These are phyloP conservation scores for Tolypocladium ovalisporum DNA, from an alignment of 2,329 filamentous ascomycete species.

Conservation along the genomic window DNA sequence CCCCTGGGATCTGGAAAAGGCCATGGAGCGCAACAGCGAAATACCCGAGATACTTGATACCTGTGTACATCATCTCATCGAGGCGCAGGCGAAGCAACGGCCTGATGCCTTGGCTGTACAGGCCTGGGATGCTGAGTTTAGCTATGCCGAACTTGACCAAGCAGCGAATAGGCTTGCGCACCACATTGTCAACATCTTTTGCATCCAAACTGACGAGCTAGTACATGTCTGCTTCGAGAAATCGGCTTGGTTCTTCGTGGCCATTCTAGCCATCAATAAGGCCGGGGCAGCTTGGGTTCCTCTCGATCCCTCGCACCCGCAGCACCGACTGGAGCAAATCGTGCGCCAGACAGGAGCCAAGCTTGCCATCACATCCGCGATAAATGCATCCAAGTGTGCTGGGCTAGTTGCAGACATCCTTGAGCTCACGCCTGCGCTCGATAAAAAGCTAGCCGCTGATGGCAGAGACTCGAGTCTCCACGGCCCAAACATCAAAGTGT, in stretches of 20 bases:
- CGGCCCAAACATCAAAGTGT: not conserved
- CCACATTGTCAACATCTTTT: not conserved
- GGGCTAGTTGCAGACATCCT: not conserved
- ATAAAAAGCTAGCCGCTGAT: not conserved
- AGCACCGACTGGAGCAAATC: constrained; percentile 5
- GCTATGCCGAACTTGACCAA: not conserved
- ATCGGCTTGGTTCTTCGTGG: not conserved
- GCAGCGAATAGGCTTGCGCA: not conserved
- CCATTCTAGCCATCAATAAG: constrained; percentile 15
- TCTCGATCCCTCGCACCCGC: constrained; percentile 26
- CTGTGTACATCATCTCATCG: not conserved
- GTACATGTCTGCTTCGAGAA: not conserved
- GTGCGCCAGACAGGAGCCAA: constrained; percentile 3
- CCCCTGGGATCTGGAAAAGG: not conserved
- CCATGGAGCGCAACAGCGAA: not conserved
- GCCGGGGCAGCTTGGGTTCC: constrained; percentile 20
- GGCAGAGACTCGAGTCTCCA: not conserved
- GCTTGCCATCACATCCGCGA: not conserved
- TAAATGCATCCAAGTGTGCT: not conserved
- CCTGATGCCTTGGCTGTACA: not conserved
- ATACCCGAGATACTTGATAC: not conserved
- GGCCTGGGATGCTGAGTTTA: not conserved
- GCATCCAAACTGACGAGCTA: not conserved
- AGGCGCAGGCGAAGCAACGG: not conserved
- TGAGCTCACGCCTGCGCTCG: not conserved